Conservation (phyloP, 1,139 yeast species). For the Candida albicans region DNA sequence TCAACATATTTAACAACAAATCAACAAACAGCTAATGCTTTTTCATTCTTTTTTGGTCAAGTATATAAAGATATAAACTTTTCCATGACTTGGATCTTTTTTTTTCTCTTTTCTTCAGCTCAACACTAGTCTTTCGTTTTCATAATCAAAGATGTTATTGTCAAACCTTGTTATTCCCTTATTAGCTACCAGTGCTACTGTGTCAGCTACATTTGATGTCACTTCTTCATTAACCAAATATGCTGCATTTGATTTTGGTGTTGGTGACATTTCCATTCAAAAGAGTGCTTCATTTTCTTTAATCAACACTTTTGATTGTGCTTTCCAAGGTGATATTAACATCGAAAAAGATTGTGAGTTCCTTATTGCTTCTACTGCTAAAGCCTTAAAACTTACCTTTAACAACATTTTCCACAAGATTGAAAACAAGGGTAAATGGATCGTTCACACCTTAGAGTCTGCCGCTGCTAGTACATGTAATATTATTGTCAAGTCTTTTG, state of each 20-base stretch:
- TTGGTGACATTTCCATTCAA: slow-evolving; percentile 5
- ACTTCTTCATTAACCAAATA: slow-evolving; percentile 3
- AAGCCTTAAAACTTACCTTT: slow-evolving; percentile 3
- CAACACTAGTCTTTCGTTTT: background rate
- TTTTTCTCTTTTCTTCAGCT: background rate
- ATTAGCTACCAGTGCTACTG: slow-evolving; percentile 1
- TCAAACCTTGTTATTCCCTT: slow-evolving; percentile 3
- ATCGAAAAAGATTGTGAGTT: slow-evolving; percentile 4
- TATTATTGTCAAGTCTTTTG: slow-evolving; percentile 3
- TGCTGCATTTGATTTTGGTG: slow-evolving; percentile 4
- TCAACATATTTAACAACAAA: too few species aligned
- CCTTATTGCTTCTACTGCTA: slow-evolving; percentile 3
- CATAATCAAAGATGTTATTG: slow-evolving; percentile 1
- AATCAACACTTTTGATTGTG: slow-evolving; percentile 1
- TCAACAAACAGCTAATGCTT: too few species aligned
- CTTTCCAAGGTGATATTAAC: slow-evolving; percentile 3
- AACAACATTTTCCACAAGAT: slow-evolving; percentile 1
- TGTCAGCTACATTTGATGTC: slow-evolving; percentile 2
- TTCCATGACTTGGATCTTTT: background rate
- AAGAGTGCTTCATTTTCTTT: slow-evolving; percentile 5
- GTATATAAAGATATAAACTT: too few species aligned
- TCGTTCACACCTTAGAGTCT: slow-evolving; percentile 1
- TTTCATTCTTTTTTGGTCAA: too few species aligned
- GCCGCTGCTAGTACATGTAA: slow-evolving; percentile 1
- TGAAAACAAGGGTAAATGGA: slow-evolving; percentile 4